A percentile compares a stretch with the other conserved stretches of the same genome.
Conservation (phyloP, 1,139 yeast species). For the Candida gigantensis region DNA sequence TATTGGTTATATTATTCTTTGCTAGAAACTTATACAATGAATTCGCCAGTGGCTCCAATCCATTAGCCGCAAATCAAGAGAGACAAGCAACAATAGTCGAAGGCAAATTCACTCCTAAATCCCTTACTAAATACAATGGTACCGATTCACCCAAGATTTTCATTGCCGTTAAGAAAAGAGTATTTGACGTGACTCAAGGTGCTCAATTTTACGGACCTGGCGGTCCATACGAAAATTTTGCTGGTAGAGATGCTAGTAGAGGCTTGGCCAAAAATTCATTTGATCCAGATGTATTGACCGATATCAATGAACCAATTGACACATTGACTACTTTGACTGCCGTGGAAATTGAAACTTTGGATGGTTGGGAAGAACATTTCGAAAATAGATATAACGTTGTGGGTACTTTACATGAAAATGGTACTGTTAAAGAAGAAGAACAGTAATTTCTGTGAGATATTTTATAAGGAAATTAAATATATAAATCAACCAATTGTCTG, state of each 20-base stretch:
- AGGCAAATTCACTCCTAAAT: conserved; percentile 77
- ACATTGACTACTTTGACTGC: conserved; percentile 57
- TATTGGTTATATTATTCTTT: conserved; percentile 25
- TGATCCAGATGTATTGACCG: conserved; percentile 59
- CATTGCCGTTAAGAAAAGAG: conserved; percentile 81
- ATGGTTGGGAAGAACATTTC: conserved; percentile 86
- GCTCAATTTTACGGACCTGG: conserved; percentile 93
- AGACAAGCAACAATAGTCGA: conserved; percentile 61
- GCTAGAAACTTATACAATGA: conserved; percentile 25
- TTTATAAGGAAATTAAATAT: too few relatives aligned
- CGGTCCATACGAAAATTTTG: conserved; percentile 93
- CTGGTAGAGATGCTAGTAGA: conserved; percentile 95
- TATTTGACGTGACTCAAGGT: conserved; percentile 82
- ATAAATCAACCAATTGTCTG: too few relatives aligned
- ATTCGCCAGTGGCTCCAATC: conserved; percentile 18
- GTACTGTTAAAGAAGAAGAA: conserved; percentile 10
- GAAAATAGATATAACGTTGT: conserved; percentile 73
- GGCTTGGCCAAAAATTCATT: conserved; percentile 92
- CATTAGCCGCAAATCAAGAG: conserved; percentile 12
- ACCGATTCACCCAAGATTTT: conserved; percentile 74
- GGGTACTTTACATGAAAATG: conserved; percentile 50
- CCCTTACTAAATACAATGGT: conserved; percentile 78
- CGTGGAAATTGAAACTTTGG: conserved; percentile 67
- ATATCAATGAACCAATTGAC: conserved; percentile 74
- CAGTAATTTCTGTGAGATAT: background rate